Conservation (phyloP, 2,329 filamentous ascomycete genomes). For the Aspergillus fumigatus region DNA sequence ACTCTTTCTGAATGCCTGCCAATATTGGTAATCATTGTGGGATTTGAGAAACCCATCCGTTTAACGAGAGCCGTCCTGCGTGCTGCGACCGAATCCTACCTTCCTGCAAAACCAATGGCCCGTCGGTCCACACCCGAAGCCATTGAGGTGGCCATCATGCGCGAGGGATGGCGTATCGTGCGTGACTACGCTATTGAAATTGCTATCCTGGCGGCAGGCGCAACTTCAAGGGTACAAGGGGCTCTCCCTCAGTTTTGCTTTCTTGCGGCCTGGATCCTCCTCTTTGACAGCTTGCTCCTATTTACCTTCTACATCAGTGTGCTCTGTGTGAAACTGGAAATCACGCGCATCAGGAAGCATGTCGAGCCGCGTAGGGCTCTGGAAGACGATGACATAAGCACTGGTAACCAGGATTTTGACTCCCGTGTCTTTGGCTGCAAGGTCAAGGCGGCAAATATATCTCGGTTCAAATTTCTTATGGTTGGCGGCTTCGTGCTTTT, state of each 20-base stretch:
- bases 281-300: conserved; percentile 91
- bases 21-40: conserved; percentile 96
- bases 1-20: conserved; percentile 91
- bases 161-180: conserved; percentile 56
- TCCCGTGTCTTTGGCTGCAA: conserved; percentile 75
- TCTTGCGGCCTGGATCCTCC: conserved; percentile 91
- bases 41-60: conserved; percentile 97
- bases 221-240: conserved; percentile 90
- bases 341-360: conserved; percentile 97
- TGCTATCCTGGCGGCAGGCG: conserved; percentile 73
- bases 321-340: conserved; percentile 96
- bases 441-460: conserved; percentile 80
- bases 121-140: too few species aligned
- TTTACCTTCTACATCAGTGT: conserved; percentile 98
- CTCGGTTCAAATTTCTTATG: conserved; percentile 97
- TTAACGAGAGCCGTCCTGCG: conserved; percentile 90
- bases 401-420: conserved; percentile 92
- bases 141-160: conserved; percentile 59
- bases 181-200: conserved; percentile 95
- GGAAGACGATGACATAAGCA: conserved; percentile 91
- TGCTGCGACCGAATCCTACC: conserved; percentile 50
- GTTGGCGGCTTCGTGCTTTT: conserved; percentile 85
- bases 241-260: conserved; percentile 98
- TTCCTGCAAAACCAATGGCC: too few species aligned
- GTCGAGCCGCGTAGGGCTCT: conserved; percentile 85